Evolutionary conservation across 139 green algal genomes (phyloP), one percentile per base, ranked within the genome.

Genomic region (Dunaliella primolecta): DNA sequence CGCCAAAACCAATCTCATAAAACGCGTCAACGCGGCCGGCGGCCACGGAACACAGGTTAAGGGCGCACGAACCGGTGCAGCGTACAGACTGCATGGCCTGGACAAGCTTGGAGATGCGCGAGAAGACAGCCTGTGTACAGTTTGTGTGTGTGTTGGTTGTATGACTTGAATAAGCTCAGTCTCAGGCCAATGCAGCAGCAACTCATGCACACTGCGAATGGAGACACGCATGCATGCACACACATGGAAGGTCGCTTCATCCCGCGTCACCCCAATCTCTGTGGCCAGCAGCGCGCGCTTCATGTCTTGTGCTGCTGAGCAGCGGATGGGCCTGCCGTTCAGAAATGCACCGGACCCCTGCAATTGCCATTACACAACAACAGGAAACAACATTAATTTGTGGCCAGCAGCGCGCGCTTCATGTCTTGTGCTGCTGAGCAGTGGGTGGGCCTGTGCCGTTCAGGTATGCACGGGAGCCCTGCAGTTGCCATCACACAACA

Each of bases 1-100:
- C 94, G 1, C 96, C 96, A 84, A 98, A 96, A 7, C 95, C 94
- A 32, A 98, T 91, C 87, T 99, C 97, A 81, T 95, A 99, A 80
- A 98, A 99, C 1, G 86, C 93, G 85, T 99, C 97, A 77, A 97
- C 84, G 11, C 97, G 92, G 23, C 95, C 96, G 34, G 86, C 94
- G 7, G 95, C 95, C 75, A 98, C 94, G 75, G 84, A 84, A 78
- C 90, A 96, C 36, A 98, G 88, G 81, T 95, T 93, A 76, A 99
- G 91, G 0, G 97, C 97, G 85, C 97, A 99, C 0, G 94, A 98
- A n/a, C 97, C 97, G 33, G 84, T 89, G 85, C 92, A 96, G 1
- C 97, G 92, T 80, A 99, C 37, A n/a, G 90, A 93, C 2, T 92
- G 79, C 57, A 84, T 84, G 29, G 27, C 70, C 55, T 46, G 33